Evolutionary conservation across 73 alveolate genomes (phyloP).

Genomic region (Stentor coeruleus): DNA sequence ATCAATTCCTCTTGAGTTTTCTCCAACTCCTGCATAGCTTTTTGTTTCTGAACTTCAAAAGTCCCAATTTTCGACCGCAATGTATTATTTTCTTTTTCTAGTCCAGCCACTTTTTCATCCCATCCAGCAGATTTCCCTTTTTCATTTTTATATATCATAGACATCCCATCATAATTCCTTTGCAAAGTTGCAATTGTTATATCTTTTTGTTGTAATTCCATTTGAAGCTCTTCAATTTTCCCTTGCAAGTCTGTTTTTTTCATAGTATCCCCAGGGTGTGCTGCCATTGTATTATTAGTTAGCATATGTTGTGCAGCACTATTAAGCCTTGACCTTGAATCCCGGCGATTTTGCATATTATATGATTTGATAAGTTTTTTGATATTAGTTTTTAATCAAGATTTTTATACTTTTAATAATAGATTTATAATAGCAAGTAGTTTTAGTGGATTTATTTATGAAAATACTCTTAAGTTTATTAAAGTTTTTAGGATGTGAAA

Average conservation of each 20-base stretch:
- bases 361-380: not conserved
- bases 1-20: slow-evolving; percentile 20
- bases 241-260: not conserved
- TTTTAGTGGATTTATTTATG: too few relatives aligned
- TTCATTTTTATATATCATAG: not conserved
- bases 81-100: not conserved
- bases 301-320: slow-evolving; percentile 26
- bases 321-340: not conserved
- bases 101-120: not conserved
- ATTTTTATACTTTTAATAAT: too few relatives aligned
- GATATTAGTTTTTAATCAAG: too few relatives aligned
- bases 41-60: slow-evolving; percentile 8
- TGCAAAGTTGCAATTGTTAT: slow-evolving; percentile 4
- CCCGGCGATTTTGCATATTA: not conserved
- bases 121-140: not conserved
- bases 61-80: not conserved
- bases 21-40: not conserved
- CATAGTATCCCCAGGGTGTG: not conserved
- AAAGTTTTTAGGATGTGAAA: too few relatives aligned
- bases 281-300: not conserved
- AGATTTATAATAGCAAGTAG: too few relatives aligned
- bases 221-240: not conserved
- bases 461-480: too few relatives aligned
- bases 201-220: not conserved
- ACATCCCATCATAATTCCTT: slow-evolving; percentile 19